phyloP scores from a whole-genome alignment of 1,139 yeast species.

The Yamadazyma blattariae region DNA sequence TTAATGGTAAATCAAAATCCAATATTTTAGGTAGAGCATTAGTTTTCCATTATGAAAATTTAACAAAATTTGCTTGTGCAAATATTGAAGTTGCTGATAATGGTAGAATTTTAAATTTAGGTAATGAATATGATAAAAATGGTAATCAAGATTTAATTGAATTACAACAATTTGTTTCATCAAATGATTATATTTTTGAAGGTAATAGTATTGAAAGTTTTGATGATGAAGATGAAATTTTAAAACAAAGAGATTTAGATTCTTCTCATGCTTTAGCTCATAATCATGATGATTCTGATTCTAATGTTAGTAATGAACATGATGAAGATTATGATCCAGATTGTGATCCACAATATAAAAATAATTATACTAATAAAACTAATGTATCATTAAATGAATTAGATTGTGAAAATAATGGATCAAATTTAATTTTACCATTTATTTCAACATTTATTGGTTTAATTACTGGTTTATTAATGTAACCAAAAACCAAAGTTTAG shows the following conservation, averaged over 20 bases:
- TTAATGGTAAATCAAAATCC: slow-evolving; percentile 44
- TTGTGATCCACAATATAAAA: slow-evolving; percentile 6
- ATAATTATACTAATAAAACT: slow-evolving; percentile 9
- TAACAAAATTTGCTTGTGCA: slow-evolving; percentile 57
- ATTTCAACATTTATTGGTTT: slow-evolving; percentile 20
- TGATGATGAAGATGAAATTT: slow-evolving; percentile 13
- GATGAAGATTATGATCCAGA: slow-evolving; percentile 6
- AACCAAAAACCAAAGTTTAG: too few species aligned
- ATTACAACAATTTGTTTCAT: slow-evolving; percentile 17
- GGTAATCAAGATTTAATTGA: slow-evolving; percentile 20
- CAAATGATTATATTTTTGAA: slow-evolving; percentile 16
- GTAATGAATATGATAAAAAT: slow-evolving; percentile 20
- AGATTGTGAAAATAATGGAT: slow-evolving; percentile 17
- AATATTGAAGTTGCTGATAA: slow-evolving; percentile 40
- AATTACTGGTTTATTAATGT: slow-evolving; percentile 21
- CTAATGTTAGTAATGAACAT: slow-evolving; percentile 8
- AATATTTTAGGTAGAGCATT: slow-evolving; percentile 52
- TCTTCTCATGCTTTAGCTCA: slow-evolving; percentile 1
- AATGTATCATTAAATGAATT: slow-evolving; percentile 12
- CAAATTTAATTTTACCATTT: slow-evolving; percentile 4
- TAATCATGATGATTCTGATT: slow-evolving; percentile 12
- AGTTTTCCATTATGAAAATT: slow-evolving; percentile 49
- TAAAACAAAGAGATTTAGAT: slow-evolving; percentile 9
- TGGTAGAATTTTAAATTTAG: slow-evolving; percentile 23
- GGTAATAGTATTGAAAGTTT: slow-evolving; percentile 16